Conservation (phyloP, 805 yeast species). For the Barnettozyma populi region DNA sequence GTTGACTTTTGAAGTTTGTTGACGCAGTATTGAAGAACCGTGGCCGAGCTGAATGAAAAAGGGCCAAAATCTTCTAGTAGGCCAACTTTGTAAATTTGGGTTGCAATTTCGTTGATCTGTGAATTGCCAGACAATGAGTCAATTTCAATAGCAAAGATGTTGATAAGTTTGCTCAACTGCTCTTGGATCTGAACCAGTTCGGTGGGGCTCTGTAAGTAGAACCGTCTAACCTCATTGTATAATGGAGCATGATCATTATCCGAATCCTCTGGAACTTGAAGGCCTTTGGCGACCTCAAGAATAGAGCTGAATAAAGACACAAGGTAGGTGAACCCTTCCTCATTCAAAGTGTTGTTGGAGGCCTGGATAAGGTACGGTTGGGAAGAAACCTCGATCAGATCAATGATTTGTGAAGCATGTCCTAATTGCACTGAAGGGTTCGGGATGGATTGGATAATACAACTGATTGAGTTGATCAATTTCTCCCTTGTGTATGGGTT, state of each 20-base stretch:
- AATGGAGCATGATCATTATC: slow-evolving; percentile 25
- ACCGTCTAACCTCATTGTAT: slow-evolving; percentile 20
- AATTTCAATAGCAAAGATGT: slow-evolving; percentile 36
- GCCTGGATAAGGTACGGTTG: slow-evolving; percentile 14
- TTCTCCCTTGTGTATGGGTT: slow-evolving; percentile 50
- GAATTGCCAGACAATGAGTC: slow-evolving; percentile 36
- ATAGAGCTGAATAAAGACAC: slow-evolving; percentile 57
- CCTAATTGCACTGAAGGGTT: slow-evolving; percentile 41
- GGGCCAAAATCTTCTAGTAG: slow-evolving; percentile 65
- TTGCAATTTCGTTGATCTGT: slow-evolving; percentile 55
- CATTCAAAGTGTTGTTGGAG: slow-evolving; percentile 10
- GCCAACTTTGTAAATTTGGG: slow-evolving; percentile 59
- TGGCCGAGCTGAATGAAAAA: slow-evolving; percentile 44
- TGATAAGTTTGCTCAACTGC: slow-evolving; percentile 36
- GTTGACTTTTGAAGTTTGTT: slow-evolving; percentile 22
- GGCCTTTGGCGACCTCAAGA: slow-evolving; percentile 66
- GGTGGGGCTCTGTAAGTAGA: slow-evolving; percentile 25
- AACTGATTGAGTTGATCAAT: slow-evolving; percentile 55
- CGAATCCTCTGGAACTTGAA: slow-evolving; percentile 53
- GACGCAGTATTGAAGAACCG: slow-evolving; percentile 36
- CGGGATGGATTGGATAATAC: slow-evolving; percentile 50
- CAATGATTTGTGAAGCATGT: slow-evolving; percentile 30
- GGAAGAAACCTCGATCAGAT: slow-evolving; percentile 25
- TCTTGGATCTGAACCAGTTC: slow-evolving; percentile 47
- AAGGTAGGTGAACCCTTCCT: slow-evolving; percentile 38